Evolutionary conservation across 306 rosid species (phyloP), one percentile per base, ranked within the genome.

Genomic region (Datisca glomerata): DNA sequence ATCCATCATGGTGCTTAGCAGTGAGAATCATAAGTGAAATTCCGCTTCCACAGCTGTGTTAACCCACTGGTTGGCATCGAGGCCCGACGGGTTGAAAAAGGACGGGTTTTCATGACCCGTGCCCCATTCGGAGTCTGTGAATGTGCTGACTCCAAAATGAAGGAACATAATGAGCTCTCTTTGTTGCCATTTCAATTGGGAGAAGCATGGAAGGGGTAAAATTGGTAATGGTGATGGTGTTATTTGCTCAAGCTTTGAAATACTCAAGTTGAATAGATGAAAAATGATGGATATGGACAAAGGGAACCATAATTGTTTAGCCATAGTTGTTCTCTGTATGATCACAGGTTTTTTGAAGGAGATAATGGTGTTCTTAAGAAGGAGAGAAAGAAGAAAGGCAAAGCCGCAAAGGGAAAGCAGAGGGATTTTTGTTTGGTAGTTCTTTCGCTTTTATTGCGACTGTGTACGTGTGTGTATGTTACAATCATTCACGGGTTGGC

Each of bases 181-280:
- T n/a, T 87, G 97, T 33, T 87, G 97, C 97, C 97, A 87, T 79
- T 87, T 76, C 45, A 87, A 31, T 18, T 87, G 97, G 23, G 94
- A 72, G 44, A 56, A 76, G 11, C 89, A 10, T 28, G 97, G 97
- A 12, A 87, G 94, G 4, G 97, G 97, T 2, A 83, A 80, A 17
- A 83, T 12, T 5, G 97, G 97, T 55, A 87, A 67, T 55, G 94
- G 93, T 8, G 94, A 89, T 17, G 83, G 64, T 24, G 74, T 54
- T 3, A 50, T 22, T 28, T 22, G 50, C 18, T 72, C 76, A 37
- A 28, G 72, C 25, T 15, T 24, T 18, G 54, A 61, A 46, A 49
- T 40, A 16, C 21, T 13, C 12, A 65, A 17, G 2, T 29, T 16
- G 57, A 63, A 18, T 3, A 61, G 61, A 5, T 71, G 74, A 29